phyloP scores from a whole-genome alignment of 2,329 filamentous ascomycete species.

The Aspergillus oerlinghausenensis region DNA sequence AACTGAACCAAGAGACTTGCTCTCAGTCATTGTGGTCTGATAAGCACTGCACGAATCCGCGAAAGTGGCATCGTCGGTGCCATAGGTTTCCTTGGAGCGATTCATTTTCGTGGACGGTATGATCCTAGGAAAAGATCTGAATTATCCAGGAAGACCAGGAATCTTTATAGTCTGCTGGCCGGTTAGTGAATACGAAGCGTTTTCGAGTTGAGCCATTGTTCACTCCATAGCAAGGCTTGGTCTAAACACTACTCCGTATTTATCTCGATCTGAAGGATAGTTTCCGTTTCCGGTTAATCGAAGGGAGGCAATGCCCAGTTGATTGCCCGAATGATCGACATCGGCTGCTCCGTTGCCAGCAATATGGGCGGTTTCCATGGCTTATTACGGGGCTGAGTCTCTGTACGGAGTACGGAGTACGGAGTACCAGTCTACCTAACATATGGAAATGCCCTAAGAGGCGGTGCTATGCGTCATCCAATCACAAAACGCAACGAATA shows the following conservation, averaged over 20 bases:
- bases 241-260: background rate
- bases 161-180: conserved; percentile 1
- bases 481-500: background rate
- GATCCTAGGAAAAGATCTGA: background rate
- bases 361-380: background rate
- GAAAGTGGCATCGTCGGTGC: background rate
- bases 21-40: background rate
- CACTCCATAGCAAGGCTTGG: background rate
- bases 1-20: background rate
- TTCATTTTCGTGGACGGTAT: background rate
- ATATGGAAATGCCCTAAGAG: too few species aligned
- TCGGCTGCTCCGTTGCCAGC: background rate
- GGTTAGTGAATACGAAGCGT: background rate
- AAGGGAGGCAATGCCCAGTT: background rate
- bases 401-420: too few species aligned
- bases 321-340: background rate
- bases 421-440: too few species aligned
- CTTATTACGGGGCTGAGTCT: background rate
- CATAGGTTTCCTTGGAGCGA: background rate
- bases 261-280: background rate
- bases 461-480: background rate
- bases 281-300: background rate
- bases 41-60: background rate
- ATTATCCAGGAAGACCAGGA: background rate
- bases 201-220: background rate